Conservation (phyloP, 2,329 filamentous ascomycete genomes). For the Colletotrichum gloeosporioides region DNA sequence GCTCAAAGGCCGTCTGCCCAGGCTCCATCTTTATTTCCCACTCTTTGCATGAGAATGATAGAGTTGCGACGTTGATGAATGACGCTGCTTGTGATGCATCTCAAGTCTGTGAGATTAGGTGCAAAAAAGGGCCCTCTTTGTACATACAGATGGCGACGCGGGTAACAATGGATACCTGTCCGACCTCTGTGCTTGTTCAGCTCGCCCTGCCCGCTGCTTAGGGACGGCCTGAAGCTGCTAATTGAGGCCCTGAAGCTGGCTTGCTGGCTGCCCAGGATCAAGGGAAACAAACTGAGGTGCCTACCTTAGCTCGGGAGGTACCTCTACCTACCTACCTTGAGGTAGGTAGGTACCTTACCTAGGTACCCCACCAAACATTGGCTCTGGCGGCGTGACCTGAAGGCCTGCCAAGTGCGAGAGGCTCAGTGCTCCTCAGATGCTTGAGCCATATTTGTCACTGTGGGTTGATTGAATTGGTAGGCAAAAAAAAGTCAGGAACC, state of each 20-base stretch:
- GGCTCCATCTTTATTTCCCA: slow-evolving; percentile 9
- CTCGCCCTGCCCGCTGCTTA: background rate
- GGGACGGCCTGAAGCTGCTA: background rate
- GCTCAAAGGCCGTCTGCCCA: background rate
- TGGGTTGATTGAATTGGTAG: background rate
- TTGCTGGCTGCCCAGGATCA: background rate
- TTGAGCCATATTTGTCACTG: background rate
- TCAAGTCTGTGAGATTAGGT: background rate
- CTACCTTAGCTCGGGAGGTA: background rate
- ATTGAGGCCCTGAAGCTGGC: background rate
- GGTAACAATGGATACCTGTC: slow-evolving; percentile 2
- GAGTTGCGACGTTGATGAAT: background rate
- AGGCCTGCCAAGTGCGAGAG: background rate
- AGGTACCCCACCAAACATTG: background rate
- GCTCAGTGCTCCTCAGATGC: background rate
- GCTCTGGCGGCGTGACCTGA: background rate
- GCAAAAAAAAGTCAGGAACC: background rate
- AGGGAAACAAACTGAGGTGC: background rate
- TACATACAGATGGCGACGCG: background rate
- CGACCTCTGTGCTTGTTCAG: background rate
- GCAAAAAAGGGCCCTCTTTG: background rate
- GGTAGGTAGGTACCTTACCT: too few species aligned
- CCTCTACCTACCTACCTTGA: background rate
- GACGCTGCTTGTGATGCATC: background rate
- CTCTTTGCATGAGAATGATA: background rate